Evolutionary conservation across 2,329 filamentous ascomycete genomes (phyloP).

Genomic region (Aspergillus hortae): DNA sequence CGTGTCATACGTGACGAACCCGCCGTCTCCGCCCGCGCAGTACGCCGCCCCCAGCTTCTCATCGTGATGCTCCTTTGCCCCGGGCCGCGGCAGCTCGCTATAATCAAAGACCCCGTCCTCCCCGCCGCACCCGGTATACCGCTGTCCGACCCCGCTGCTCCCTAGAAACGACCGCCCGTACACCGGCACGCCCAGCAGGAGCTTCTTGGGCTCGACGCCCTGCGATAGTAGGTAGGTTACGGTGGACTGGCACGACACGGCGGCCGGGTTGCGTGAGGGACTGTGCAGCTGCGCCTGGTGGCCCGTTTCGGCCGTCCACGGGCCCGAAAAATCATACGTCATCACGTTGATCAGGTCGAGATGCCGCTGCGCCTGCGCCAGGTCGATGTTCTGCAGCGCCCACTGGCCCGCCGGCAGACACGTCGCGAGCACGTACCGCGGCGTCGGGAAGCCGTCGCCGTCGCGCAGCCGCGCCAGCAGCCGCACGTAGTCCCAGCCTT

Average conservation of each 20-base stretch:
- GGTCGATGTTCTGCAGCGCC: constrained; percentile 66
- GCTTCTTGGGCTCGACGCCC: constrained; percentile 67
- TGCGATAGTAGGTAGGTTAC: constrained; percentile 63
- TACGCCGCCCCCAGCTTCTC: constrained; percentile 65
- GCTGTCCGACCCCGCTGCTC: constrained; percentile 62
- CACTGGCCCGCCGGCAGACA: constrained; percentile 66
- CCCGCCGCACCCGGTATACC: constrained; percentile 51
- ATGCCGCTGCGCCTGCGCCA: constrained; percentile 59
- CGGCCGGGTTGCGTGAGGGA: constrained; percentile 38
- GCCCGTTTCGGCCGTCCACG: constrained; percentile 64
- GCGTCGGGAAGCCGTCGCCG: constrained; percentile 63
- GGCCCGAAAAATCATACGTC: constrained; percentile 74
- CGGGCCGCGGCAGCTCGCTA: constrained; percentile 60
- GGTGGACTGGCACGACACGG: constrained; percentile 61
- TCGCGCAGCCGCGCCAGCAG: constrained; percentile 65
- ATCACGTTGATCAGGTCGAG: constrained; percentile 75
- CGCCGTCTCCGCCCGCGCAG: constrained; percentile 67
- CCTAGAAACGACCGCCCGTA: constrained; percentile 73
- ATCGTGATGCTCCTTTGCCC: constrained; percentile 65
- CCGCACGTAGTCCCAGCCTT: constrained; percentile 68
- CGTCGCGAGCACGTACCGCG: constrained; percentile 66
- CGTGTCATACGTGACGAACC: constrained; percentile 78
- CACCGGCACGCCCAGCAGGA: constrained; percentile 70
- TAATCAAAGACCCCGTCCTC: constrained; percentile 74
- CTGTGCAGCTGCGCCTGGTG: constrained; percentile 74